Evolutionary conservation across 2,329 filamentous ascomycete species (phyloP).

Genomic region (Diaporthe australafricana): DNA sequence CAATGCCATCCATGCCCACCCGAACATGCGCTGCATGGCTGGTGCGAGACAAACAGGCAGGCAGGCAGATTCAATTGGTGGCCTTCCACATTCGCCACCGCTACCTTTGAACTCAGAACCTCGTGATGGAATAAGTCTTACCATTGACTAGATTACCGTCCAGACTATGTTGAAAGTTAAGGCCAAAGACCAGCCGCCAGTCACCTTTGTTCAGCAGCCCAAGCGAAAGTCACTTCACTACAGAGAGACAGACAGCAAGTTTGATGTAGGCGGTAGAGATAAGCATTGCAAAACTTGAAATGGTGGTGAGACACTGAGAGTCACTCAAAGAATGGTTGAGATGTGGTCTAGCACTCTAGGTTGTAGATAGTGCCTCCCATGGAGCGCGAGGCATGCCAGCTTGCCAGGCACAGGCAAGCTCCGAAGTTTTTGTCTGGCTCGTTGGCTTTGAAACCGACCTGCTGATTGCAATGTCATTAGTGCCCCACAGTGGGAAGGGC

Average conservation of each 20-base stretch:
- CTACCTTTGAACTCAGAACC: not conserved
- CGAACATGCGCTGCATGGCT: not conserved
- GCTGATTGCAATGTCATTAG: slow-evolving; percentile 24
- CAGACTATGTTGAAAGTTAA: too few relatives aligned
- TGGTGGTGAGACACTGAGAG: slow-evolving; percentile 12
- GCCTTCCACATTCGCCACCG: not conserved
- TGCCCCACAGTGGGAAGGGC: slow-evolving; percentile 9
- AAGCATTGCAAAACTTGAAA: not conserved
- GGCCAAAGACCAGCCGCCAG: not conserved
- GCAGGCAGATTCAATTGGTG: not conserved
- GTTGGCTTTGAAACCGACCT: slow-evolving; percentile 14
- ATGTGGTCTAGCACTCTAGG: not conserved
- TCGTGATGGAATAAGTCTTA: too few relatives aligned
- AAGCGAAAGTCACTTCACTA: too few relatives aligned
- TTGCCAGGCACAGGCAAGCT: too few relatives aligned
- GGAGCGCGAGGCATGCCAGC: too few relatives aligned
- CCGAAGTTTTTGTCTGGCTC: slow-evolving; percentile 1
- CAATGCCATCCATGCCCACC: not conserved
- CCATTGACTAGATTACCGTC: too few relatives aligned
- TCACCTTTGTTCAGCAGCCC: not conserved
- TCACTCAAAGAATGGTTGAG: not conserved
- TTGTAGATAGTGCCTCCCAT: not conserved
- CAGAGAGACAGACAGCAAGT: not conserved
- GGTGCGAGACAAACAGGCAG: not conserved
- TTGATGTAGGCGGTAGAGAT: not conserved